Percentiles rank a stretch among this genome's conserved stretches.
phyloP scores from a whole-genome alignment of 352 stramenopile genomes.

The Pythium rhizo-oryzae region DNA sequence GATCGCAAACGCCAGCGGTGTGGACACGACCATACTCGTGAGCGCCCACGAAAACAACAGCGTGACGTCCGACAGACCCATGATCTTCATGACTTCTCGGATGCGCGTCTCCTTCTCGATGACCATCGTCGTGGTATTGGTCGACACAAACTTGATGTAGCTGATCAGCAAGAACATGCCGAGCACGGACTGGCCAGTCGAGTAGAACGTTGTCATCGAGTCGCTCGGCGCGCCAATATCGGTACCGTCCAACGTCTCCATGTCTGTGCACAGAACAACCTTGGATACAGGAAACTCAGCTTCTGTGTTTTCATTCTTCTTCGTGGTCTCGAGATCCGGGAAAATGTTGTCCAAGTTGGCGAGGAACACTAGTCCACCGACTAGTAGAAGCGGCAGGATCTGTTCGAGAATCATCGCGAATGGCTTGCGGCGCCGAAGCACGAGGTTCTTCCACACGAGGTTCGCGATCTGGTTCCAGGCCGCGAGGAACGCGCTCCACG shows the following conservation, averaged over 20 bases:
- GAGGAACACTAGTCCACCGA: conserved; percentile 56
- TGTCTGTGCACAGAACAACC: conserved; percentile 39
- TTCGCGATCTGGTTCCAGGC: conserved; percentile 59
- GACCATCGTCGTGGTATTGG: conserved; percentile 87
- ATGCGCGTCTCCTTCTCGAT: conserved; percentile 92
- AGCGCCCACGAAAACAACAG: conserved; percentile 78
- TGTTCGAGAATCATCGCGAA: conserved; percentile 55
- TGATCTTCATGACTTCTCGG: conserved; percentile 94
- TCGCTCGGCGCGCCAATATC: conserved; percentile 47
- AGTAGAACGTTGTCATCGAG: conserved; percentile 67
- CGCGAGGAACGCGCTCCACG: conserved; percentile 38
- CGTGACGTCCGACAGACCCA: conserved; percentile 79
- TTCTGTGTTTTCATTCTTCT: conserved; percentile 13
- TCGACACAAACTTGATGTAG: conserved; percentile 90
- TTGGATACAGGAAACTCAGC: conserved; percentile 12
- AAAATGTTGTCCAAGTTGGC: conserved; percentile 62
- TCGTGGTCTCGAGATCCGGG: conserved; percentile 22
- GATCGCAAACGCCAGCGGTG: conserved; percentile 27
- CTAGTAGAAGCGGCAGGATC: conserved; percentile 53
- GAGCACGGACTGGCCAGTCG: conserved; percentile 42
- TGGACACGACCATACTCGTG: conserved; percentile 20
- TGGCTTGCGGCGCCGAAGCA: conserved; percentile 48
- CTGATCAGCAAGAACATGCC: conserved; percentile 84
- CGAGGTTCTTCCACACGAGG: conserved; percentile 71
- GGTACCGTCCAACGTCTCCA: conserved; percentile 31